Evolutionary conservation across 2,329 filamentous ascomycete genomes (phyloP).

Genomic region (Sporothrix variecibatus): DNA sequence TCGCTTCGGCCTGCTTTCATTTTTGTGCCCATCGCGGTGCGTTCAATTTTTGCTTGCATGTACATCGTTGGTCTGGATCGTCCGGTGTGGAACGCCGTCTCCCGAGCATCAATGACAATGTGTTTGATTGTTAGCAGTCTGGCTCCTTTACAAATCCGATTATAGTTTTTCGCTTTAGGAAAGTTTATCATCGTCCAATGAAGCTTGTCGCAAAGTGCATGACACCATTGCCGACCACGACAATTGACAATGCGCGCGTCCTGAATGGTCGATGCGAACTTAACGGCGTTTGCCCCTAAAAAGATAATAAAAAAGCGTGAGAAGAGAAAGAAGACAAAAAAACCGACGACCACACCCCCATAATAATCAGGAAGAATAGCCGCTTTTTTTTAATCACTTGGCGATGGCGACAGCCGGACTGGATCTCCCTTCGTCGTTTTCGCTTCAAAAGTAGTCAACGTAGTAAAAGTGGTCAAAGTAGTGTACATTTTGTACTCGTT

Average conservation of each 20-base stretch:
- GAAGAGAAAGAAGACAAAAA: neutral
- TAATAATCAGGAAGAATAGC: neutral
- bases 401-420: neutral
- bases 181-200: slow-evolving; percentile 17
- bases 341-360: neutral
- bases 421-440: neutral
- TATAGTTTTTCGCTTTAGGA: slow-evolving; percentile 23
- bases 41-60: neutral
- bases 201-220: slow-evolving; percentile 6
- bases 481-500: neutral
- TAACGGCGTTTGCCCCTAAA: neutral
- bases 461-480: too few species aligned
- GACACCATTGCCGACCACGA: slow-evolving; percentile 17
- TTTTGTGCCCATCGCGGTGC: neutral
- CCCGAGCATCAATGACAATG: neutral
- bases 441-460: neutral
- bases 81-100: neutral
- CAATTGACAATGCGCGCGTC: slow-evolving; percentile 23
- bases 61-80: neutral
- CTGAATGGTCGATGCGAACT: slow-evolving; percentile 20
- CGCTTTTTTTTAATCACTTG: neutral
- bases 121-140: neutral
- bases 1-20: neutral
- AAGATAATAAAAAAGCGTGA: slow-evolving; percentile 8
- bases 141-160: neutral